Evolutionary conservation across 108 stramenopile species (phyloP).

Genomic region (Fistulifera solaris): DNA sequence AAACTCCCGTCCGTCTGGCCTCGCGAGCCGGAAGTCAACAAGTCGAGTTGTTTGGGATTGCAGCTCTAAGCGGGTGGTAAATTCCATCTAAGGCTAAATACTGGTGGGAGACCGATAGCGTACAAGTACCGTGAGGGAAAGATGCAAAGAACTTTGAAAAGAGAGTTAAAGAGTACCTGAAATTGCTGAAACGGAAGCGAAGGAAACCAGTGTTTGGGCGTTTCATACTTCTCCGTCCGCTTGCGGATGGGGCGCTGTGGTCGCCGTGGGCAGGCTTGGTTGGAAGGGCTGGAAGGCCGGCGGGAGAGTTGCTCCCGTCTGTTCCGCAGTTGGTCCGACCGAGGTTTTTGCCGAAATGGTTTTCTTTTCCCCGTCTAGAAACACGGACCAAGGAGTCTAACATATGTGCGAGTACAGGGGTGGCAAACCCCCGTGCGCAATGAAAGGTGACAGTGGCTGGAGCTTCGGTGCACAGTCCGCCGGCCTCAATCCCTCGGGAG

Average conservation of each 20-base stretch:
- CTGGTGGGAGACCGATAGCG: constrained; percentile 92
- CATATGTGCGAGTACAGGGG: constrained; percentile 68
- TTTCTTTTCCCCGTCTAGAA: constrained; percentile 14
- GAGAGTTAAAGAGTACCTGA: constrained; percentile 98
- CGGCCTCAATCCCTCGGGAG: constrained; percentile 78
- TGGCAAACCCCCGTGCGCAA: constrained; percentile 85
- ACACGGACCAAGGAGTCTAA: constrained; percentile 27
- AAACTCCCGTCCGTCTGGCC: constrained; percentile 84
- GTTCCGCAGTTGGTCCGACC: constrained; percentile 31
- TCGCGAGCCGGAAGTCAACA: constrained; percentile 58
- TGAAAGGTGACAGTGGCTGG: constrained; percentile 88
- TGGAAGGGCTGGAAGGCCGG: constrained; percentile 11
- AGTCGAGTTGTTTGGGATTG: constrained; percentile 96
- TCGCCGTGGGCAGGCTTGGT: constrained; percentile 42
- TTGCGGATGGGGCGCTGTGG: constrained; percentile 61
- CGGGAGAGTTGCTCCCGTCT: constrained; percentile 7
- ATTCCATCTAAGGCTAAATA: constrained; percentile 95
- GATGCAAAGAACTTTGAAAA: constrained; percentile 96
- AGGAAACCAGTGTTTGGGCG: constrained; percentile 79
- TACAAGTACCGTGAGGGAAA: constrained; percentile 94
- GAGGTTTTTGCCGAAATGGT: constrained; percentile 64
- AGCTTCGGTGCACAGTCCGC: constrained; percentile 75
- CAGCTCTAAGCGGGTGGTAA: constrained; percentile 94
- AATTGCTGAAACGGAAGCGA: constrained; percentile 95
- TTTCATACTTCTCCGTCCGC: constrained; percentile 48